These are phyloP conservation scores for Suzukiozyma palmioleophila DNA, from an alignment of 1,139 yeast species.

Conservation along the genomic window DNA sequence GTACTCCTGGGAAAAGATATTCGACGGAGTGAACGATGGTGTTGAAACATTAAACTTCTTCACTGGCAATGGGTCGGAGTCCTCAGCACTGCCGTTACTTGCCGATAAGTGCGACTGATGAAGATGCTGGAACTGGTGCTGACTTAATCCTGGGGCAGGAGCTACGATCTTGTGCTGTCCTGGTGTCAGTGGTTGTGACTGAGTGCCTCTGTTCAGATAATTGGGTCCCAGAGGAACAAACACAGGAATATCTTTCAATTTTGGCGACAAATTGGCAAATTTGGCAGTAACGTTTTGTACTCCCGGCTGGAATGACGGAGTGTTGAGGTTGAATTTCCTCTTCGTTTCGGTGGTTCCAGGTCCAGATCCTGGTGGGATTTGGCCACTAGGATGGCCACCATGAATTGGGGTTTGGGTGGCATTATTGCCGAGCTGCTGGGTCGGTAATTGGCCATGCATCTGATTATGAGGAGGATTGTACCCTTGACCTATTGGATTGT, in stretches of 20 bases:
- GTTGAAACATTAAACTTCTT: slow-evolving; percentile 32
- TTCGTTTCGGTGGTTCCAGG: slow-evolving; percentile 12
- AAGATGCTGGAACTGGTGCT: slow-evolving; percentile 1
- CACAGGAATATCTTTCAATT: slow-evolving; percentile 50
- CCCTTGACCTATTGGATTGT: background rate
- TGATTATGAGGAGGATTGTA: too few relatives aligned
- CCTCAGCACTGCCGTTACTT: slow-evolving; percentile 1
- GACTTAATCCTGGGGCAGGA: slow-evolving; percentile 7
- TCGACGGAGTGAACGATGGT: slow-evolving; percentile 32
- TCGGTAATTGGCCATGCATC: too few relatives aligned
- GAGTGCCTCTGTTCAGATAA: background rate
- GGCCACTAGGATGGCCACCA: background rate
- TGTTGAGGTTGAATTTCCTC: slow-evolving; percentile 55
- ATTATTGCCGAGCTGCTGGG: too few relatives aligned
- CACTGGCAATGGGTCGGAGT: slow-evolving; percentile 7
- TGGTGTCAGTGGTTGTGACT: slow-evolving; percentile 4
- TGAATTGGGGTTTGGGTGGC: background rate
- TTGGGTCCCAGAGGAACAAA: slow-evolving; percentile 44
- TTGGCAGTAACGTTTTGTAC: slow-evolving; percentile 28
- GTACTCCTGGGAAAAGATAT: slow-evolving; percentile 8
- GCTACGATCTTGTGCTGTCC: slow-evolving; percentile 8
- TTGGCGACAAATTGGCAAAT: slow-evolving; percentile 49
- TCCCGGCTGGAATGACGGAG: slow-evolving; percentile 64
- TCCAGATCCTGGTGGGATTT: background rate
- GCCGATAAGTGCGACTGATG: slow-evolving; percentile 1